Evolutionary conservation across 805 yeast genomes (phyloP), one percentile per base, ranked within the genome.

Genomic region (Kodamaea fukazawae): DNA sequence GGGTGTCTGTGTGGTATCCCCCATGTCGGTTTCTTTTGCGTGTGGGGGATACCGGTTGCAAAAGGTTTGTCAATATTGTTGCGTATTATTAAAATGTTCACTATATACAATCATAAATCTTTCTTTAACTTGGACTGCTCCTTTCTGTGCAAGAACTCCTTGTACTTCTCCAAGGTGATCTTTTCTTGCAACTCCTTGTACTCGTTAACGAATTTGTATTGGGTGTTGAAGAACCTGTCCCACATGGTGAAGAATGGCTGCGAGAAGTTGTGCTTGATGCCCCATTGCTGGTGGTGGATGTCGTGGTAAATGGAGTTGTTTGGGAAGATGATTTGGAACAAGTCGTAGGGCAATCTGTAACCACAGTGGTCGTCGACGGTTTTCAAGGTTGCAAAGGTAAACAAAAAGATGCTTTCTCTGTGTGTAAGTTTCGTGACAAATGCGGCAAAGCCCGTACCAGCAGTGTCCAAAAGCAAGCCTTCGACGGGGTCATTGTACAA

Each of bases 311-410:
- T 84, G 10, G 98, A 85, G 58, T 93, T 89, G 67, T 93, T 93
- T 47, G 97, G 98, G 76, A 93, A 93, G 15, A 91, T 41, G 31
- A 79, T 58, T 70, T 93, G 99, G 73, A 93, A 85, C 15, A 90
- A 80, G 62, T 93, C 99, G 60, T 70, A 85, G 11, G 98, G 98
- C 41, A 93, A 70, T 20, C 90, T 80, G 62, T 91, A 93, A n/a
- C 99, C 99, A 63, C 98, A 93, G 65, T 93, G 99, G 61, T 93
- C 99, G 60, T 93, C 98, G 36, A 93, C 96, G 1, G 99, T 93
- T 63, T 93, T 93, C 76, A 93, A 63, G 2, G 99, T 93, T 11
- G 96, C 86, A 60, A 93, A 87, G 2, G 91, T 80, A 64, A 73
- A 93, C 40, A 93, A 67, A 9, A 84, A 49, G 15, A 85, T 67